A percentile compares a stretch with the other conserved stretches of the same genome.
Evolutionary conservation across 2,329 filamentous ascomycete species (phyloP).

Genomic region (Verticillium alfalfae): DNA sequence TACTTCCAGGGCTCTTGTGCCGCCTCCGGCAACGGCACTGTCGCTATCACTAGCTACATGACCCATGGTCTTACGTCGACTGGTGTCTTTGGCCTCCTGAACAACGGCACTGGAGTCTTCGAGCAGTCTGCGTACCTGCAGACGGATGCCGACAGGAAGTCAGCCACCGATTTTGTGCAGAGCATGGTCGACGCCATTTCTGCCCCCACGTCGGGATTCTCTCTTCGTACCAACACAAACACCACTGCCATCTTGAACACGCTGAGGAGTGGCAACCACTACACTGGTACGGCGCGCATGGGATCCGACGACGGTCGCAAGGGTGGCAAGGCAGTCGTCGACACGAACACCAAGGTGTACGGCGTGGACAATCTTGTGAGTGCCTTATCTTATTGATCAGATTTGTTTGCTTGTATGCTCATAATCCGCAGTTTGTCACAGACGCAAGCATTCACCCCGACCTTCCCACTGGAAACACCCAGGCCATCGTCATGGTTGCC

Average conservation of each 20-base stretch:
- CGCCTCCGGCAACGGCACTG: conserved; percentile 30
- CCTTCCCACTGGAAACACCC: conserved; percentile 19
- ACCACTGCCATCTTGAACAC: conserved; percentile 15
- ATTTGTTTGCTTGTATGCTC: too few species aligned
- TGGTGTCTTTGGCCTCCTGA: conserved; percentile 34
- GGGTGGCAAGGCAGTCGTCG: conserved; percentile 21
- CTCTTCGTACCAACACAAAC: conserved; percentile 14
- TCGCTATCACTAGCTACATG: conserved; percentile 44
- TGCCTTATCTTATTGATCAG: conserved; percentile 5
- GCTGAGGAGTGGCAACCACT: conserved; percentile 20
- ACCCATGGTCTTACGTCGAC: conserved; percentile 43
- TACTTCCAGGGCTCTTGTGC: conserved; percentile 40
- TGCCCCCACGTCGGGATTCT: conserved; percentile 9
- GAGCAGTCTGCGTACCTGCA: conserved; percentile 27
- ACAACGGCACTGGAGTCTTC: conserved; percentile 33
- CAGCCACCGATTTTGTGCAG: conserved; percentile 18
- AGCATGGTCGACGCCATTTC: conserved; percentile 16
- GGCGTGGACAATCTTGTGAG: conserved; percentile 18
- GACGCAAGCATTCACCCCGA: conserved; percentile 24
- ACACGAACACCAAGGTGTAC: conserved; percentile 22
- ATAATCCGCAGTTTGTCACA: conserved; percentile 9
- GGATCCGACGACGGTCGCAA: conserved; percentile 17
- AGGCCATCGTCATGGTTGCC: conserved; percentile 19
- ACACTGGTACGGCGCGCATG: conserved; percentile 23
- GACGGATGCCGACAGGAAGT: conserved; percentile 21